These are phyloP conservation scores for Mucor racemosus DNA, from an alignment of 371 early-diverging fungal species.

Conservation along the genomic window DNA sequence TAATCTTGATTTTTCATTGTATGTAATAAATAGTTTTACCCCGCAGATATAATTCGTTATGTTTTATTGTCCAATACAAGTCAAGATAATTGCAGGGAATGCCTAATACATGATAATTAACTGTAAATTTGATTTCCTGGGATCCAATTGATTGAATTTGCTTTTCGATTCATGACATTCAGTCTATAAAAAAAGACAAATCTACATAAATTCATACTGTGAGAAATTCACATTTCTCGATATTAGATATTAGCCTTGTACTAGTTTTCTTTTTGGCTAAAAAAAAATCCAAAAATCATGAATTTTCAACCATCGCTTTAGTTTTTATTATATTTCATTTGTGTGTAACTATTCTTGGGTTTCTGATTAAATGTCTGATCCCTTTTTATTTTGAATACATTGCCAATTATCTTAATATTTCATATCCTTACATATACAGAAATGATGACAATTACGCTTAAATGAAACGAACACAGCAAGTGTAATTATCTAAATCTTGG, in stretches of 20 bases:
- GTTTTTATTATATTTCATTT: background rate
- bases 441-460: background rate
- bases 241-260: background rate
- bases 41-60: conserved; percentile 4
- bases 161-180: background rate
- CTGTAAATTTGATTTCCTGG: background rate
- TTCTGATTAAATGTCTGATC: conserved; percentile 1
- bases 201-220: background rate
- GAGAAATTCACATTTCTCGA: background rate
- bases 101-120: background rate
- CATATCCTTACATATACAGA: background rate
- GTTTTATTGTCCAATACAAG: conserved; percentile 1
- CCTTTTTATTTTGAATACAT: background rate
- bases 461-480: background rate
- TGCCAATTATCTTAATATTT: background rate
- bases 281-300: background rate
- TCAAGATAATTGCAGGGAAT: too few species aligned
- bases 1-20: background rate
- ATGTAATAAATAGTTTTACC: background rate
- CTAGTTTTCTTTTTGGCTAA: background rate
- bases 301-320: background rate
- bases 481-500: background rate
- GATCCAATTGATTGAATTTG: background rate
- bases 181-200: too few species aligned
- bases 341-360: background rate